A percentile compares a stretch with the other conserved stretches of the same genome.
Conservation (phyloP, 192 early-diverging fungal species). For the Dispira parvispora region DNA sequence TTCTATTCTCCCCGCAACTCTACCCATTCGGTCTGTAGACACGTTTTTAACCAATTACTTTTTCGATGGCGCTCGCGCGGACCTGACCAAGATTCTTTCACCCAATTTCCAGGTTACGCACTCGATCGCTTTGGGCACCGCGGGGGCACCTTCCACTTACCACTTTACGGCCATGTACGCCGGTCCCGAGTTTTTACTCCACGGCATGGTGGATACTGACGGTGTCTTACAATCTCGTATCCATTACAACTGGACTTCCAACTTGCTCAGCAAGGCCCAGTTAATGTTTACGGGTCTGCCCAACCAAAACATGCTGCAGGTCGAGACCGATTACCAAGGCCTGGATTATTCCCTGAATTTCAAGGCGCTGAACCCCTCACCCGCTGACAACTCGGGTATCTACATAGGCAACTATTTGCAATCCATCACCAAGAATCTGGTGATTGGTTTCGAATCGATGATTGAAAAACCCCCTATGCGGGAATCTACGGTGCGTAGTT, state of each 20-base stretch:
- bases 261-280: constrained; percentile 44
- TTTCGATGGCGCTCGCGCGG: constrained; percentile 90
- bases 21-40: constrained; percentile 19
- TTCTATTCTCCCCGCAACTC: too few relatives aligned
- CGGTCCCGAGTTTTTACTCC: constrained; percentile 62
- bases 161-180: constrained; percentile 83
- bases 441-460: constrained; percentile 73
- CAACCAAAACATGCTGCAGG: constrained; percentile 77
- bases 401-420: constrained; percentile 80
- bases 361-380: constrained; percentile 93
- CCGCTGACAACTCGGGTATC: constrained; percentile 76
- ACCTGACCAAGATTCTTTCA: constrained; percentile 82
- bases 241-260: constrained; percentile 65
- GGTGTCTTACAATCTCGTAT: constrained; percentile 67
- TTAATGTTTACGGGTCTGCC: constrained; percentile 45
- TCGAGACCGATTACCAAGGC: constrained; percentile 87
- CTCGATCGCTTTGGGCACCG: constrained; percentile 72
- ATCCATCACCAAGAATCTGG: constrained; percentile 63
- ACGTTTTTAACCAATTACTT: constrained; percentile 72
- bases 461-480: constrained; percentile 71
- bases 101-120: constrained; percentile 92
- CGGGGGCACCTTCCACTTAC: constrained; percentile 66
- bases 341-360: constrained; percentile 73
- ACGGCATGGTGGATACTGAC: constrained; percentile 89
- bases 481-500: constrained; percentile 56